phyloP scores from a whole-genome alignment of 352 stramenopile species.

The Phytophthora pinifolia region DNA sequence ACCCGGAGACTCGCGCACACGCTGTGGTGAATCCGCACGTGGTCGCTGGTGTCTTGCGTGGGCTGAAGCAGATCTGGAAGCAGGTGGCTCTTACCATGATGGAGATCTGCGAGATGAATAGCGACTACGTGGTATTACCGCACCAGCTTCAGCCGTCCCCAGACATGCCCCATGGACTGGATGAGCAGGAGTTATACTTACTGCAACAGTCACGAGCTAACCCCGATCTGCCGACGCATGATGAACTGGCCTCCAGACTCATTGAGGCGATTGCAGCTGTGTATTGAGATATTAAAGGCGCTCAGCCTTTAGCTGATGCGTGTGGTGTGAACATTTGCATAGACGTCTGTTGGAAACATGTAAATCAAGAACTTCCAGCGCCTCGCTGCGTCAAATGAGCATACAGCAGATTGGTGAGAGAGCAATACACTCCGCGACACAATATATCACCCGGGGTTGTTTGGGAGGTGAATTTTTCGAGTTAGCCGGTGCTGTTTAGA shows the following conservation, averaged over 20 bases:
- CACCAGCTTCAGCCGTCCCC: slow-evolving; percentile 16
- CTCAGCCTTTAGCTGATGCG: not conserved
- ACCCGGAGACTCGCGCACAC: slow-evolving; percentile 23
- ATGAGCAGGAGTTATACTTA: slow-evolving; percentile 24
- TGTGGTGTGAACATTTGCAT: not conserved
- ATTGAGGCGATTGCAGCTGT: slow-evolving; percentile 47
- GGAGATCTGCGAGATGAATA: slow-evolving; percentile 34
- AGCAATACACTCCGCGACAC: too few species aligned
- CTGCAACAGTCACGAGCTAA: slow-evolving; percentile 45
- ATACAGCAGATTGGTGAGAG: too few species aligned
- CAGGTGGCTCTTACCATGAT: slow-evolving; percentile 46
- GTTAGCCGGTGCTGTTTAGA: too few species aligned
- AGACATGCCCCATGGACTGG: slow-evolving; percentile 8
- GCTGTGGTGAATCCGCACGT: slow-evolving; percentile 43
- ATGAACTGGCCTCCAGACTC: slow-evolving; percentile 59
- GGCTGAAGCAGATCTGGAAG: slow-evolving; percentile 60
- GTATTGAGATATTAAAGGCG: slow-evolving; percentile 23
- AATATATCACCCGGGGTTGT: too few species aligned
- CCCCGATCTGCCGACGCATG: slow-evolving; percentile 49
- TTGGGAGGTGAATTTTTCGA: too few species aligned
- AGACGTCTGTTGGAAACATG: too few species aligned
- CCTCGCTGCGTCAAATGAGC: too few species aligned
- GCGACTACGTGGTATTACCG: slow-evolving; percentile 19
- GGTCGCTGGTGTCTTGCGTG: slow-evolving; percentile 41
- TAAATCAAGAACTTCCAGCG: too few species aligned